These are phyloP conservation scores for Maudiozyma saulgeensis DNA, from an alignment of 805 yeast genomes.

Conservation along the genomic window DNA sequence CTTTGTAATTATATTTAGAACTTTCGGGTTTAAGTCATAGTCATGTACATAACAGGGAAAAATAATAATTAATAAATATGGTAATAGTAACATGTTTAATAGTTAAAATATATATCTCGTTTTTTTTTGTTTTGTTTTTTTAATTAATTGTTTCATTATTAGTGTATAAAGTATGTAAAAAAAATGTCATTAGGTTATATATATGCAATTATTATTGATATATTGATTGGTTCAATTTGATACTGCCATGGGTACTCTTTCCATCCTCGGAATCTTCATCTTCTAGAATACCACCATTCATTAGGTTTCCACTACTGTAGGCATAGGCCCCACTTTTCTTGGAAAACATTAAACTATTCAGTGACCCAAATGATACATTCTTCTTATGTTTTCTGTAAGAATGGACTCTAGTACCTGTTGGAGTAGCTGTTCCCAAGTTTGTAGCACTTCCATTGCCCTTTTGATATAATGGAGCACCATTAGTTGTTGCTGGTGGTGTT, in stretches of 20 bases:
- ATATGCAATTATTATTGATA: conserved; percentile 13
- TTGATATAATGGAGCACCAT: conserved; percentile 11
- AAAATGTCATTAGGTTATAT: neutral
- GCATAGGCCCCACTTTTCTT: conserved; percentile 19
- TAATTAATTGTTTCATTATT: neutral
- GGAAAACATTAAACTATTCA: conserved; percentile 28
- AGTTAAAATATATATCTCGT: too few species aligned
- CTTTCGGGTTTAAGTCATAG: neutral
- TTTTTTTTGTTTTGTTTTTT: too few species aligned
- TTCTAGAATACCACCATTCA: conserved; percentile 25
- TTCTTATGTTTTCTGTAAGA: conserved; percentile 27
- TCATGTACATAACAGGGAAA: neutral
- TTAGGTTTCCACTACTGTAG: conserved; percentile 19
- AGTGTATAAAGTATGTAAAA: neutral
- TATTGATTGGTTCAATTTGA: conserved; percentile 24
- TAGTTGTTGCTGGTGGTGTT: neutral
- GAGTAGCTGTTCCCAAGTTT: conserved; percentile 9
- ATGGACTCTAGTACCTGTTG: conserved; percentile 14
- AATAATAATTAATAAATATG: too few species aligned
- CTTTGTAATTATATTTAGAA: neutral
- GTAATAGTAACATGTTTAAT: neutral
- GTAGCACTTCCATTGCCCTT: conserved; percentile 18
- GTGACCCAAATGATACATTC: conserved; percentile 28
- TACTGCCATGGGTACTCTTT: conserved; percentile 11
- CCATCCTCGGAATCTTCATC: conserved; percentile 20